These are phyloP conservation scores for Ascoidea asiatica DNA, from an alignment of 805 yeast genomes.

Conservation along the genomic window DNA sequence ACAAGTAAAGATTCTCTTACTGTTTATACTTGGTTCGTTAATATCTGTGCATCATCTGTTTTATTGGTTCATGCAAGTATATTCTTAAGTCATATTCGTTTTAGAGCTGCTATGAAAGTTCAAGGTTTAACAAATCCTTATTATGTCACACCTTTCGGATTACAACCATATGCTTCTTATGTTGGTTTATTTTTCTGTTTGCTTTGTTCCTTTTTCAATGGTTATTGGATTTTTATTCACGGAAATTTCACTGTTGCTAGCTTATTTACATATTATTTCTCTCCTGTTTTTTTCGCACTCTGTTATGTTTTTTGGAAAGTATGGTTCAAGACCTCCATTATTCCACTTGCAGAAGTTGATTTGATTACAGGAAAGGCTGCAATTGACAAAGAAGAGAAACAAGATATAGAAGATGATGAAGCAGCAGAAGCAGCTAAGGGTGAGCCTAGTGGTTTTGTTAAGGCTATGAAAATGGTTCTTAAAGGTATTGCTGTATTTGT, in stretches of 20 bases:
- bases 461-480: neutral
- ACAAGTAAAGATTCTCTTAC: slow-evolving; percentile 29
- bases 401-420: slow-evolving; percentile 10
- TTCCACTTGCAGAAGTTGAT: slow-evolving; percentile 20
- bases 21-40: slow-evolving; percentile 43
- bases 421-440: neutral
- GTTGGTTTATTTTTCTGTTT: slow-evolving; percentile 14
- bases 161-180: slow-evolving; percentile 19
- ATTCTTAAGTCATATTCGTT: slow-evolving; percentile 35
- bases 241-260: slow-evolving; percentile 23
- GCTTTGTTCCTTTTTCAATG: slow-evolving; percentile 15
- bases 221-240: slow-evolving; percentile 24
- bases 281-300: slow-evolving; percentile 26
- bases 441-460: neutral
- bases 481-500: neutral
- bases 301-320: slow-evolving; percentile 24
- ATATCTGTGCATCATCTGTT: slow-evolving; percentile 40
- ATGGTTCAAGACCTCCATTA: slow-evolving; percentile 23
- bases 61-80: slow-evolving; percentile 35
- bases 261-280: slow-evolving; percentile 30
- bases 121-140: slow-evolving; percentile 16
- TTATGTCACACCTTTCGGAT: neutral
- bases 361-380: slow-evolving; percentile 20
- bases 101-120: slow-evolving; percentile 37
- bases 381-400: slow-evolving; percentile 14